A percentile compares a stretch with the other conserved stretches of the same genome.
Conservation (phyloP, 768 basidiomycete species). For the Tricholoma matsutake region DNA sequence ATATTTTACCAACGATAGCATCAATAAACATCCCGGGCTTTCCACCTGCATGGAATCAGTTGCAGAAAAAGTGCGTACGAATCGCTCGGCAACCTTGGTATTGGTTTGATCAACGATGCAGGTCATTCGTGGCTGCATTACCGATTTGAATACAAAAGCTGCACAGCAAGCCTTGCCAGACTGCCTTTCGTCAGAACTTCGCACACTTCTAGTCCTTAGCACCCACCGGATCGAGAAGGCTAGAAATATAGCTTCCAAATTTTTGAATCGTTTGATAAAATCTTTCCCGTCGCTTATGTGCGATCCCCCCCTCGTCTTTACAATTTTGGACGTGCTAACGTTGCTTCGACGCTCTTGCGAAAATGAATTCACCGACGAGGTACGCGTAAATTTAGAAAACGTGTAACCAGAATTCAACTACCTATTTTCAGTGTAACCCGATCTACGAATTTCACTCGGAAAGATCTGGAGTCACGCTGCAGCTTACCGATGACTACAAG, state of each 20-base stretch:
- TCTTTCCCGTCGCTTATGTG: slow-evolving; percentile 96
- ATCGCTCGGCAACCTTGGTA: slow-evolving; percentile 2
- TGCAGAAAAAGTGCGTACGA: slow-evolving; percentile 65
- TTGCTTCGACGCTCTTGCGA: slow-evolving; percentile 85
- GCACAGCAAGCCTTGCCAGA: slow-evolving; percentile 75
- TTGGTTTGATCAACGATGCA: slow-evolving; percentile 26
- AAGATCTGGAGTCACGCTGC: slow-evolving; percentile 66
- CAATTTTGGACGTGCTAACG: slow-evolving; percentile 89
- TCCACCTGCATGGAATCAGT: slow-evolving; percentile 81
- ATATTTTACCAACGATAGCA: slow-evolving; percentile 84
- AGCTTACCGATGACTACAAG: slow-evolving; percentile 83
- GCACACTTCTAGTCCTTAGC: slow-evolving; percentile 68
- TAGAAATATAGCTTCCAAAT: slow-evolving; percentile 78
- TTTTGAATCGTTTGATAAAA: slow-evolving; percentile 79
- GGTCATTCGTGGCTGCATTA: slow-evolving; percentile 77
- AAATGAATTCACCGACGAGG: slow-evolving; percentile 90
- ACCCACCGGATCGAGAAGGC: slow-evolving; percentile 83
- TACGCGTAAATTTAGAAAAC: slow-evolving; percentile 27
- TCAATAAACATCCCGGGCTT: slow-evolving; percentile 70
- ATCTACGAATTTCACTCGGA: slow-evolving; percentile 80
- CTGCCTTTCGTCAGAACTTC: slow-evolving; percentile 68
- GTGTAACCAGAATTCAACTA: background rate
- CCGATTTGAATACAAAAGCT: slow-evolving; percentile 69
- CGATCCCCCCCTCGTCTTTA: slow-evolving; percentile 80
- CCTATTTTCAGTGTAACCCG: slow-evolving; percentile 74